Evolutionary conservation across 2,329 filamentous ascomycete species (phyloP).

Genomic region (Fusarium incarnatum): DNA sequence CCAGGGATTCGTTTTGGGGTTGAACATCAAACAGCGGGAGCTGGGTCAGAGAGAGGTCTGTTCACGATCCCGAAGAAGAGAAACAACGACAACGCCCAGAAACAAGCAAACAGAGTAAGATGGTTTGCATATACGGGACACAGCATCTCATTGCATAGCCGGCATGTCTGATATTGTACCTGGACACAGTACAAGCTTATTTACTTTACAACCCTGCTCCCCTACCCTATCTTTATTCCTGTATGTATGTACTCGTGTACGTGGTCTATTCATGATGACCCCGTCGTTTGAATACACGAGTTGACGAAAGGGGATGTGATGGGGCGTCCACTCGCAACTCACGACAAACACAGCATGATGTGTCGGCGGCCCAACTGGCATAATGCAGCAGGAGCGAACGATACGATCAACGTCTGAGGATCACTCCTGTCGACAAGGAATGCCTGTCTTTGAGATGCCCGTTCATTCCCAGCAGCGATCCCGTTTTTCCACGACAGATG

Average conservation of each 20-base stretch:
- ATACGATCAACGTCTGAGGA: slow-evolving; percentile 42
- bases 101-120: slow-evolving; percentile 12
- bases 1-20: slow-evolving; percentile 33
- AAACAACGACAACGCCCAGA: slow-evolving; percentile 36
- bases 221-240: slow-evolving; percentile 4
- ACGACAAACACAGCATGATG: slow-evolving; percentile 36
- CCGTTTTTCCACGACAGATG: slow-evolving; percentile 40
- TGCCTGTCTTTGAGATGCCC: slow-evolving; percentile 36
- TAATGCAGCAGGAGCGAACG: slow-evolving; percentile 28
- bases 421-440: slow-evolving; percentile 41
- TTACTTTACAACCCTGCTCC: slow-evolving; percentile 20
- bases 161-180: slow-evolving; percentile 16
- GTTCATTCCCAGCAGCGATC: slow-evolving; percentile 23
- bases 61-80: slow-evolving; percentile 45
- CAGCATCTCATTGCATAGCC: slow-evolving; percentile 3
- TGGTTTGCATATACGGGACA: slow-evolving; percentile 4
- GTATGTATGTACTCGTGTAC: neutral
- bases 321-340: slow-evolving; percentile 45
- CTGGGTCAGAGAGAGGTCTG: slow-evolving; percentile 46
- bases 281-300: slow-evolving; percentile 24
- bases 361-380: slow-evolving; percentile 36
- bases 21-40: slow-evolving; percentile 35
- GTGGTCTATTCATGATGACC: slow-evolving; percentile 21
- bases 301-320: slow-evolving; percentile 23
- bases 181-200: slow-evolving; percentile 7